These are phyloP conservation scores for Trifolium fragiferum DNA, from an alignment of 306 rosid genomes.

Conservation along the genomic window DNA sequence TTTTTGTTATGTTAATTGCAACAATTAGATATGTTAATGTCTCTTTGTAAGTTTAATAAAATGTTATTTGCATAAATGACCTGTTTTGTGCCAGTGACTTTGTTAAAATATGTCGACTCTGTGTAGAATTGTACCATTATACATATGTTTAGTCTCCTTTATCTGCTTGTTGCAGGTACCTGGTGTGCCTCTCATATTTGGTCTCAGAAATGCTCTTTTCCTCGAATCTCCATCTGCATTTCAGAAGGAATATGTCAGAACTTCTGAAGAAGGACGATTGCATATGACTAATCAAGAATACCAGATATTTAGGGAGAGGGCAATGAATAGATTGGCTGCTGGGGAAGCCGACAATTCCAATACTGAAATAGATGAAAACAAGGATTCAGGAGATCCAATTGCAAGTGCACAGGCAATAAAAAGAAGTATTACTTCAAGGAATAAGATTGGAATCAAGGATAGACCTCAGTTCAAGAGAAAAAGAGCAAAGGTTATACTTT, in stretches of 20 bases:
- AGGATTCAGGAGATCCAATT: conserved; percentile 49
- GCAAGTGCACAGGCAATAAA: conserved; percentile 38
- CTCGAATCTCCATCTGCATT: conserved; percentile 67
- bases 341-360: conserved; percentile 43
- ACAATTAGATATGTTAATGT: background rate
- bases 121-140: conserved; percentile 2
- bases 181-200: conserved; percentile 78
- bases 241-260: conserved; percentile 68
- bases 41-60: conserved; percentile 6
- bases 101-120: conserved; percentile 1
- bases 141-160: conserved; percentile 16
- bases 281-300: conserved; percentile 62
- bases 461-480: conserved; percentile 78
- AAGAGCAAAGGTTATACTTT: conserved; percentile 68
- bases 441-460: conserved; percentile 55
- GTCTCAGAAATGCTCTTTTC: conserved; percentile 73
- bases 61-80: background rate
- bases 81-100: background rate
- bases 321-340: conserved; percentile 24
- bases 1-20: background rate
- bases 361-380: conserved; percentile 43
- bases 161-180: conserved; percentile 60
- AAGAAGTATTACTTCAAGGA: conserved; percentile 37
- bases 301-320: conserved; percentile 45
- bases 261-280: conserved; percentile 59